Evolutionary conservation across 1,284 basidiomycete species (phyloP).

Genomic region (Bjerkandera adusta): DNA sequence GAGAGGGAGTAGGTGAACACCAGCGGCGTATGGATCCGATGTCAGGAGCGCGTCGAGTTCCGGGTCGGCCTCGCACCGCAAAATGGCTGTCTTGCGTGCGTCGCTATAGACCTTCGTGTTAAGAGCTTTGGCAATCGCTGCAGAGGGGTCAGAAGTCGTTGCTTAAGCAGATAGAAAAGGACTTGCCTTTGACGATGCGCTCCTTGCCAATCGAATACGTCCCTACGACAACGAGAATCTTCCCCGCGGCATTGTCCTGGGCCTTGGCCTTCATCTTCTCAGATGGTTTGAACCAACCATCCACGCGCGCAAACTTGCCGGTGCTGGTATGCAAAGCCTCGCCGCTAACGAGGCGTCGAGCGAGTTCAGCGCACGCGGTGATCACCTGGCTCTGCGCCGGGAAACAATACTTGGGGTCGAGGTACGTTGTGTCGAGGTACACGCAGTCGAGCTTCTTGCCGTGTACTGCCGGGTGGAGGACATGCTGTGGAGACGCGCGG

Average conservation of each 20-base stretch:
- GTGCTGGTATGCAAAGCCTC: constrained; percentile 16
- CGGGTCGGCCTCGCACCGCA: constrained; percentile 79
- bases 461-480: constrained; percentile 77
- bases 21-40: constrained; percentile 70
- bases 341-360: constrained; percentile 54
- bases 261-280: constrained; percentile 24
- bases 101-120: constrained; percentile 91
- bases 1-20: constrained; percentile 87
- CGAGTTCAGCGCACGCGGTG: constrained; percentile 86
- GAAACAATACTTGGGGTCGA: constrained; percentile 94
- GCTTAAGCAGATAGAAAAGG: not conserved
- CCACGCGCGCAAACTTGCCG: constrained; percentile 26
- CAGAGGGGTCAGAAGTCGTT: not conserved
- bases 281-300: constrained; percentile 27
- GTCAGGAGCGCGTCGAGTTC: constrained; percentile 83
- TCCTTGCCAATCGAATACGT: constrained; percentile 99
- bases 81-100: constrained; percentile 73
- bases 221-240: constrained; percentile 81
- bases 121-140: constrained; percentile 84
- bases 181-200: constrained; percentile 86
- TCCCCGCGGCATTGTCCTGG: constrained; percentile 19
- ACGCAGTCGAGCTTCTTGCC: constrained; percentile 82
- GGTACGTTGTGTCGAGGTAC: constrained; percentile 96
- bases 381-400: constrained; percentile 93
- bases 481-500: constrained; percentile 82